Conservation (phyloP, 2,329 filamentous ascomycete species). For the Aspergillus viridinutans region DNA sequence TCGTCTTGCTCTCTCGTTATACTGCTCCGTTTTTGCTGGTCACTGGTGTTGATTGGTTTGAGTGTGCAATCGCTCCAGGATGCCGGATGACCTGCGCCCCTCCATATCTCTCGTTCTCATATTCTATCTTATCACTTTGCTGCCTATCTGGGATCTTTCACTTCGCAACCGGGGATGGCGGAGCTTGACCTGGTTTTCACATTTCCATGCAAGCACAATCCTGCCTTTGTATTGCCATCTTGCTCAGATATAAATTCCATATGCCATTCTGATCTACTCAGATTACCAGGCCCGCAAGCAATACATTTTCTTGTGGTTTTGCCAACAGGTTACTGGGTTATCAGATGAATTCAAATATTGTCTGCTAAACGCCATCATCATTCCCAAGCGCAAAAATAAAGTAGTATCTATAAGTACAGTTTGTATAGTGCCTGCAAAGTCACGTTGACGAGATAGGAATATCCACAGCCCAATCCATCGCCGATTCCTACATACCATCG, state of each 20-base stretch:
- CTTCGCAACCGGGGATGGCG: not conserved
- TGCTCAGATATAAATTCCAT: slow-evolving; percentile 12
- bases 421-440: slow-evolving; percentile 7
- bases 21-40: slow-evolving; percentile 6
- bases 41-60: slow-evolving; percentile 16
- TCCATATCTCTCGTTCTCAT: not conserved
- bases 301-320: not conserved
- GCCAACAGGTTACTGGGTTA: not conserved
- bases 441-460: slow-evolving; percentile 19
- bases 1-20: slow-evolving; percentile 12
- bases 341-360: not conserved
- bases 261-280: slow-evolving; percentile 1
- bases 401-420: slow-evolving; percentile 23
- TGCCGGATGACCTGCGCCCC: not conserved
- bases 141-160: not conserved
- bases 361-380: slow-evolving; percentile 18
- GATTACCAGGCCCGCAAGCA: not conserved
- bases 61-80: not conserved
- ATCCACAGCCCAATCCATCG: slow-evolving; percentile 1
- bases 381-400: slow-evolving; percentile 5
- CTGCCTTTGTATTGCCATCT: slow-evolving; percentile 12
- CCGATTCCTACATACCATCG: not conserved
- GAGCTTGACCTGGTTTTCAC: not conserved
- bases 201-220: not conserved
- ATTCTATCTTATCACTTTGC: not conserved